Conservation (phyloP, 768 basidiomycete species). For the Lanmaoa rubissima region DNA sequence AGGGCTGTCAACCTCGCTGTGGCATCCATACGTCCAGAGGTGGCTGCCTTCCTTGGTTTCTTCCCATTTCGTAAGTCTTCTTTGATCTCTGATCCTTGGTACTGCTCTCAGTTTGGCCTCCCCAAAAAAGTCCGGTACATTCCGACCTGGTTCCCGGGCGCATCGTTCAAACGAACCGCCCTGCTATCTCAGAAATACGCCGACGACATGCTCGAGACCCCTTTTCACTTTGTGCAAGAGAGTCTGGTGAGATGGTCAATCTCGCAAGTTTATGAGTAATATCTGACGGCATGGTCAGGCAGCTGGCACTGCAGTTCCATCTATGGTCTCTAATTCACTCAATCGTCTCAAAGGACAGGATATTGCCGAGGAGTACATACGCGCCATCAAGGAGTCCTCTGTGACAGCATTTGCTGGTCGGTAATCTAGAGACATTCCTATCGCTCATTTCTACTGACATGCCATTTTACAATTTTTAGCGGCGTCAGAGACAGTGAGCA, state of each 20-base stretch:
- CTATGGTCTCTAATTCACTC: conserved; percentile 29
- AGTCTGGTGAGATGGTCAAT: conserved; percentile 28
- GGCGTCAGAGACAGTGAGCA: conserved; percentile 29
- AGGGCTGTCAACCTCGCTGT: conserved; percentile 24
- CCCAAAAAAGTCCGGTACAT: conserved; percentile 34
- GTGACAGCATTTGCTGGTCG: conserved; percentile 32
- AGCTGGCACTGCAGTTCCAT: conserved; percentile 24
- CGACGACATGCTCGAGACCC: conserved; percentile 26
- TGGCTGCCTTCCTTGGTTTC: conserved; percentile 36
- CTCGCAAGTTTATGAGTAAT: neutral
- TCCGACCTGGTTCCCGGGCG: conserved; percentile 42
- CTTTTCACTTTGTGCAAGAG: conserved; percentile 33
- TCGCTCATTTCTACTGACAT: neutral
- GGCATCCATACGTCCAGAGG: conserved; percentile 24
- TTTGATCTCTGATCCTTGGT: neutral
- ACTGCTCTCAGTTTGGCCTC: neutral
- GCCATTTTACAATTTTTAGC: conserved; percentile 11
- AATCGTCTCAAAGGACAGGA: conserved; percentile 8
- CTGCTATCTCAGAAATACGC: conserved; percentile 19
- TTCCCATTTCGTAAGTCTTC: conserved; percentile 35
- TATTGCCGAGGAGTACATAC: conserved; percentile 6
- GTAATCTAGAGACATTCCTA: neutral
- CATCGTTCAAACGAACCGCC: conserved; percentile 34
- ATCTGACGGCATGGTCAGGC: conserved; percentile 11
- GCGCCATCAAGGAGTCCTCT: conserved; percentile 28